Conservation (phyloP, 441 rosid species). For the Croton setiger region DNA sequence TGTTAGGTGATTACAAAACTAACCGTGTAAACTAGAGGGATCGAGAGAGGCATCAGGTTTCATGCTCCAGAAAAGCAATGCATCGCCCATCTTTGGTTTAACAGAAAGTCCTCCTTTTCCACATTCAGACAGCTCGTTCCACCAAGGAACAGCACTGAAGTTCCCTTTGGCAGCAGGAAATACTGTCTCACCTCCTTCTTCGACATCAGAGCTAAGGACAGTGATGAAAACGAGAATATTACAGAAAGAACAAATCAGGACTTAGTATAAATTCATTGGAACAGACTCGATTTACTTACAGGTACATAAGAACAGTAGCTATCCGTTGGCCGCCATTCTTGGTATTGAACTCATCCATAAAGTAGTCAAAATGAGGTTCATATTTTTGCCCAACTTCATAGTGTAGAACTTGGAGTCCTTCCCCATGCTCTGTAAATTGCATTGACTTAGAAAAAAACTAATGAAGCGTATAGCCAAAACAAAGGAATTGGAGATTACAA, state of each 20-base stretch:
- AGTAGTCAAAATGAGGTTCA: conserved; percentile 89
- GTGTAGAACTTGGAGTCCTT: conserved; percentile 91
- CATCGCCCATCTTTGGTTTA: conserved; percentile 92
- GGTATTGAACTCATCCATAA: conserved; percentile 74
- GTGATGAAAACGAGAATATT: conserved; percentile 7
- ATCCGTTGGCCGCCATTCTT: conserved; percentile 90
- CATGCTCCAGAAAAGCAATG: conserved; percentile 94
- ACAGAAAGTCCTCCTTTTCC: conserved; percentile 78
- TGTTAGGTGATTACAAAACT: conserved; percentile 18
- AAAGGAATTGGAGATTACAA: neutral
- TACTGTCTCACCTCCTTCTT: conserved; percentile 98
- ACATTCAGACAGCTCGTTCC: conserved; percentile 83
- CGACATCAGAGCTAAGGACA: conserved; percentile 80
- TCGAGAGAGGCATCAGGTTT: conserved; percentile 78
- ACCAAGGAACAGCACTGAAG: conserved; percentile 77
- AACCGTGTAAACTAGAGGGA: conserved; percentile 89
- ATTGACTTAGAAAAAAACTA: neutral
- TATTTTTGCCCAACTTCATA: conserved; percentile 90
- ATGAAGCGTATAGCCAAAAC: neutral
- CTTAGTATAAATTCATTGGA: neutral
- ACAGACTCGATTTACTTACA: conserved; percentile 49
- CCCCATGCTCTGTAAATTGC: conserved; percentile 71
- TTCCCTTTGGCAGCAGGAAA: conserved; percentile 80
- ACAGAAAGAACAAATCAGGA: neutral
- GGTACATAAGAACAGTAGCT: conserved; percentile 95